These are phyloP conservation scores for Xylaria sp. DNA, from an alignment of 2,329 filamentous ascomycete species.

Conservation along the genomic window DNA sequence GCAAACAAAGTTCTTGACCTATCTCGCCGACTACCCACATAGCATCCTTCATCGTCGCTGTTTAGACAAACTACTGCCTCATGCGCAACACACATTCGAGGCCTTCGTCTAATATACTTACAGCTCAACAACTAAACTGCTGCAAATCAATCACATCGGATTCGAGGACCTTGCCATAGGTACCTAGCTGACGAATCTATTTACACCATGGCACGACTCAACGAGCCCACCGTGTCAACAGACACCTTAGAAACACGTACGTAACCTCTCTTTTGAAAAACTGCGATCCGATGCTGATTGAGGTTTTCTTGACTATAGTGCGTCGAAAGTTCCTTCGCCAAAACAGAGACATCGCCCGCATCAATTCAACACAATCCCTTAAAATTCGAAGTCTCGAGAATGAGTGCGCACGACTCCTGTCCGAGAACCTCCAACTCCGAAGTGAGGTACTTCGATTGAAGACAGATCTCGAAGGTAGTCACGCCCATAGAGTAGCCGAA, in stretches of 20 bases:
- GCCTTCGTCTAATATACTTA: slow-evolving; percentile 23
- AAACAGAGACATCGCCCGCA: slow-evolving; percentile 84
- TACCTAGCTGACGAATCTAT: slow-evolving; percentile 45
- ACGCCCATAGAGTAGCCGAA: slow-evolving; percentile 69
- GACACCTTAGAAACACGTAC: slow-evolving; percentile 78
- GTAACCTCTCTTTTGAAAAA: slow-evolving; percentile 49
- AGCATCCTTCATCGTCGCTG: slow-evolving; percentile 24
- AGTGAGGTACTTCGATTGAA: slow-evolving; percentile 77
- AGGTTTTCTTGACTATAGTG: slow-evolving; percentile 60
- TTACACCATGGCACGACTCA: slow-evolving; percentile 79
- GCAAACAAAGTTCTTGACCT: slow-evolving; percentile 36
- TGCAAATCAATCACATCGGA: slow-evolving; percentile 21
- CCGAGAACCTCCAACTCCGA: slow-evolving; percentile 81
- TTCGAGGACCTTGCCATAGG: slow-evolving; percentile 33
- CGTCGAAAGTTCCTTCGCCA: slow-evolving; percentile 83
- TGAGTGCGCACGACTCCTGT: slow-evolving; percentile 77
- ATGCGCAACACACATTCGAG: slow-evolving; percentile 13
- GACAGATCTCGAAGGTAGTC: slow-evolving; percentile 72
- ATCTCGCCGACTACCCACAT: slow-evolving; percentile 20
- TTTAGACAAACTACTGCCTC: slow-evolving; percentile 14
- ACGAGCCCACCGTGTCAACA: slow-evolving; percentile 75
- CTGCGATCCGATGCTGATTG: slow-evolving; percentile 18
- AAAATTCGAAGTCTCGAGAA: slow-evolving; percentile 81
- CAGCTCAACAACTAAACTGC: slow-evolving; percentile 21
- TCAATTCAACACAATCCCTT: slow-evolving; percentile 80